A percentile compares a stretch with the other conserved stretches of the same genome.
Conservation (phyloP, 106 monocot species). For the Allium cepa region DNA sequence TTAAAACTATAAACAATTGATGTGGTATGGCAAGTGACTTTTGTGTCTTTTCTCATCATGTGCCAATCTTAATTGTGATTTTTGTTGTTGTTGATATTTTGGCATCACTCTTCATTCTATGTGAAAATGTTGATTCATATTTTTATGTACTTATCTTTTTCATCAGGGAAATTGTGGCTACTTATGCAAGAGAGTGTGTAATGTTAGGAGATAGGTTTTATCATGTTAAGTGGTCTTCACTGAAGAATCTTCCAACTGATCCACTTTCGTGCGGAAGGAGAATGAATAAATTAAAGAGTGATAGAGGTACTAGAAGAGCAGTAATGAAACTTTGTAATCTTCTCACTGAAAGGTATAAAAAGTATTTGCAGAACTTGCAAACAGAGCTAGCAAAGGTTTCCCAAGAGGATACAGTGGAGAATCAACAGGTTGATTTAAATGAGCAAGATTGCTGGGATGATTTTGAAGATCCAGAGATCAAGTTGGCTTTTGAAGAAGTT, state of each 20-base stretch:
- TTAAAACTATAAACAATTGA: too few relatives aligned
- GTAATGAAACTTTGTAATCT: slow-evolving; percentile 66
- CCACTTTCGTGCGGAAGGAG: slow-evolving; percentile 56
- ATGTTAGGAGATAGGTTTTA: slow-evolving; percentile 44
- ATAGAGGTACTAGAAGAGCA: slow-evolving; percentile 34
- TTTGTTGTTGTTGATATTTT: too few relatives aligned
- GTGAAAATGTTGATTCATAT: too few relatives aligned
- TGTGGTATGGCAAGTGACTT: too few relatives aligned
- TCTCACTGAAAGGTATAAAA: slow-evolving; percentile 49
- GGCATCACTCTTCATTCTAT: too few relatives aligned
- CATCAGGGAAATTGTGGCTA: slow-evolving; percentile 60
- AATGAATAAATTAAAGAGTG: slow-evolving; percentile 46
- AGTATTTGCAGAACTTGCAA: slow-evolving; percentile 15
- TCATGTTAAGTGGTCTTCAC: slow-evolving; percentile 73
- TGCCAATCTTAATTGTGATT: too few relatives aligned
- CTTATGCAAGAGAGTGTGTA: slow-evolving; percentile 68
- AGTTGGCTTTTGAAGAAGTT: slow-evolving; percentile 69
- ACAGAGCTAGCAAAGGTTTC: slow-evolving; percentile 1
- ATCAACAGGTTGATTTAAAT: slow-evolving; percentile 6
- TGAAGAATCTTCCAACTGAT: slow-evolving; percentile 72
- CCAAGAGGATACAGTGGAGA: neutral
- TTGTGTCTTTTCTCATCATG: too few relatives aligned
- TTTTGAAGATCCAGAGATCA: slow-evolving; percentile 63
- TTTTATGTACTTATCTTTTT: neutral
- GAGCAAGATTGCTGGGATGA: slow-evolving; percentile 52